Evolutionary conservation across 305 asterid genomes (phyloP), one percentile per base, ranked within the genome.

Genomic region (Fraxinus sp.): DNA sequence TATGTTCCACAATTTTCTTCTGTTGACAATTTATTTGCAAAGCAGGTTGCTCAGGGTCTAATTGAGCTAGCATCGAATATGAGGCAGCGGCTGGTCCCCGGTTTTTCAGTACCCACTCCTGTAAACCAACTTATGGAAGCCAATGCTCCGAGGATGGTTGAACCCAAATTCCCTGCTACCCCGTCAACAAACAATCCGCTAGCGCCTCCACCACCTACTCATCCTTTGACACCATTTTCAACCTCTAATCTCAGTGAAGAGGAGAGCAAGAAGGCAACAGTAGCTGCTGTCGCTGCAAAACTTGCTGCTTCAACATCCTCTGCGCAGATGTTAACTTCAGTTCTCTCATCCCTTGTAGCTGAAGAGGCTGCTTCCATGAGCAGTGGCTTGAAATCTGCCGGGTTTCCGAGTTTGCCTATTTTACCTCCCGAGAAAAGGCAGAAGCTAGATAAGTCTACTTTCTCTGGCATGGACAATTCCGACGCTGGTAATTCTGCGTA

Each of bases 271-370:
- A 93, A 88, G 87, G 91, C 98, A 11, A 84, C 95, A 0, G 99
- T 97, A 5, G 98, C 98, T 14, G 97, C 97, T 3, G 94, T 96
- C 16, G 99, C 97, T 81, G 99, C 98, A 80, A 96, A 96, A 87
- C 93, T 96, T 5, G 84, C 98, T 28, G 97, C 97, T 18, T 96
- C 98, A 14, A 85, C 97, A 26, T 93, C 99, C 77, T 94, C 99
- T 1, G 98, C 98, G 0, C 97, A 94, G 85, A 92, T 96, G 99
- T 90, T 96, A 41, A 90, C 97, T 3, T 93, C 98, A 33, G 92
- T 94, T 9, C 94, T 96, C 70, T 94, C 98, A n/a, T 92, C 97
- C 74, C 94, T 96, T 72, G 98, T 91, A 16, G 99, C 98, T 0
- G 98, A 96, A 88, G 98, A 96, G 87, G 98, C 92, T 66, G 98